A percentile compares a stretch with the other conserved stretches of the same genome.
Conservation (phyloP, 2,329 filamentous ascomycete species). For the Shiraia sp. region DNA sequence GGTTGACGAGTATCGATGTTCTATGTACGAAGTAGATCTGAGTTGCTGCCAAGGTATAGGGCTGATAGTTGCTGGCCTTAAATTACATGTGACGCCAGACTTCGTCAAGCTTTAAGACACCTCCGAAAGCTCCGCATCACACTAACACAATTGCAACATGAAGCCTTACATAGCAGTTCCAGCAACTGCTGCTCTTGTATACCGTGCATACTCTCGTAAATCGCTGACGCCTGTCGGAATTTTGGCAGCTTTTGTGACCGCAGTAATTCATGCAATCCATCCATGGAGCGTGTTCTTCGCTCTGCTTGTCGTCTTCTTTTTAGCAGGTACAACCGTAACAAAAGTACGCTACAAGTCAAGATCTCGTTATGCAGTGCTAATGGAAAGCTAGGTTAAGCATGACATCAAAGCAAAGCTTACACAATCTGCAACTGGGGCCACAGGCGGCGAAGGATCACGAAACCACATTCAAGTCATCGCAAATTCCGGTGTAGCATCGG, state of each 20-base stretch:
- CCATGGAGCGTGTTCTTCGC: constrained; percentile 92
- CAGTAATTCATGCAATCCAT: constrained; percentile 81
- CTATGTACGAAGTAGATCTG: neutral
- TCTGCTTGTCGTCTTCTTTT: constrained; percentile 81
- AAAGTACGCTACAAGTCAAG: constrained; percentile 58
- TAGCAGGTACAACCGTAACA: constrained; percentile 80
- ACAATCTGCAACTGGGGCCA: constrained; percentile 70
- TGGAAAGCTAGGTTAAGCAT: constrained; percentile 71
- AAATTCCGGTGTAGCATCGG: constrained; percentile 79
- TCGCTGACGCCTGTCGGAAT: constrained; percentile 81
- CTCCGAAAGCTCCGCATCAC: constrained; percentile 13
- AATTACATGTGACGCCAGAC: constrained; percentile 10
- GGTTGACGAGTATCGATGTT: too few relatives aligned
- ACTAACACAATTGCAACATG: constrained; percentile 23
- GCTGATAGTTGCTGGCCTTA: neutral
- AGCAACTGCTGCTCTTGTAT: constrained; percentile 43
- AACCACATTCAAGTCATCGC: constrained; percentile 89
- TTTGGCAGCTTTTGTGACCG: constrained; percentile 71
- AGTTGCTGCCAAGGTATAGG: neutral
- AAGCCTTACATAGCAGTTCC: constrained; percentile 36
- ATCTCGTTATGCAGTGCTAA: constrained; percentile 2
- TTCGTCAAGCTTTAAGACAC: constrained; percentile 12
- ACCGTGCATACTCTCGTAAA: constrained; percentile 46
- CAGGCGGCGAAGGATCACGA: constrained; percentile 79
- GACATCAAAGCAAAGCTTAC: constrained; percentile 82